A percentile compares a stretch with the other conserved stretches of the same genome.
phyloP scores from a whole-genome alignment of 148 eudicot genomes.

The Rhododendron ferrugineum region DNA sequence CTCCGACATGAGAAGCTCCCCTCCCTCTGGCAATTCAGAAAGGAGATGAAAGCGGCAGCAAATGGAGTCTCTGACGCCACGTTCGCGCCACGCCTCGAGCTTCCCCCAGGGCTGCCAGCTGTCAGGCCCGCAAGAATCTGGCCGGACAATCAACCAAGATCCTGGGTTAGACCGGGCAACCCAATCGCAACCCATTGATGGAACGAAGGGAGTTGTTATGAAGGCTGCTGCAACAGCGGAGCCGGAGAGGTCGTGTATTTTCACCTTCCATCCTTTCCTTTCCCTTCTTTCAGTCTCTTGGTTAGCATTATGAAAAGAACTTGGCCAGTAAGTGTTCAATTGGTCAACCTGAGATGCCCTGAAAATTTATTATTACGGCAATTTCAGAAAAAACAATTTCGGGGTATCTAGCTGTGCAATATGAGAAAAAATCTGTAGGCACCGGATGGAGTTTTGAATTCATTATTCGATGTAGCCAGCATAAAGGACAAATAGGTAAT shows the following conservation, averaged over 20 bases:
- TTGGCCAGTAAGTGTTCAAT: slow-evolving; percentile 28
- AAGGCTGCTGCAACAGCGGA: slow-evolving; percentile 63
- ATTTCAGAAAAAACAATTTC: neutral
- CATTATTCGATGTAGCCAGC: neutral
- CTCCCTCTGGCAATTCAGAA: slow-evolving; percentile 42
- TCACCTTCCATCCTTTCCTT: slow-evolving; percentile 60
- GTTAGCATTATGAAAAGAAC: slow-evolving; percentile 21
- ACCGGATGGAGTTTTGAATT: neutral
- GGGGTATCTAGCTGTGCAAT: neutral
- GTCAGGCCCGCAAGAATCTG: slow-evolving; percentile 36
- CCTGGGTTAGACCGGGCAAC: slow-evolving; percentile 61
- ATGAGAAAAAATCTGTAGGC: neutral
- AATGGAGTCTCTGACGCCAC: slow-evolving; percentile 39
- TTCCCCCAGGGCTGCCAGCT: slow-evolving; percentile 70
- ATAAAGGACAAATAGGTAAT: neutral
- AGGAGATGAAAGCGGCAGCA: slow-evolving; percentile 52
- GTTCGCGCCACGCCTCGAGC: slow-evolving; percentile 62
- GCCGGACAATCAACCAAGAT: slow-evolving; percentile 53
- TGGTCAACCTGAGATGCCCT: slow-evolving; percentile 46
- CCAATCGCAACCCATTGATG: slow-evolving; percentile 56
- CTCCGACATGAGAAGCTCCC: slow-evolving; percentile 50
- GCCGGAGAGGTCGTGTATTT: slow-evolving; percentile 60
- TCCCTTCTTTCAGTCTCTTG: slow-evolving; percentile 41
- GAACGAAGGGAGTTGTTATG: slow-evolving; percentile 63
- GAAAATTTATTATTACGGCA: slow-evolving; percentile 1